Evolutionary conservation across 768 basidiomycete genomes (phyloP), one percentile per base, ranked within the genome.

Genomic region (Leccinum variicolor): DNA sequence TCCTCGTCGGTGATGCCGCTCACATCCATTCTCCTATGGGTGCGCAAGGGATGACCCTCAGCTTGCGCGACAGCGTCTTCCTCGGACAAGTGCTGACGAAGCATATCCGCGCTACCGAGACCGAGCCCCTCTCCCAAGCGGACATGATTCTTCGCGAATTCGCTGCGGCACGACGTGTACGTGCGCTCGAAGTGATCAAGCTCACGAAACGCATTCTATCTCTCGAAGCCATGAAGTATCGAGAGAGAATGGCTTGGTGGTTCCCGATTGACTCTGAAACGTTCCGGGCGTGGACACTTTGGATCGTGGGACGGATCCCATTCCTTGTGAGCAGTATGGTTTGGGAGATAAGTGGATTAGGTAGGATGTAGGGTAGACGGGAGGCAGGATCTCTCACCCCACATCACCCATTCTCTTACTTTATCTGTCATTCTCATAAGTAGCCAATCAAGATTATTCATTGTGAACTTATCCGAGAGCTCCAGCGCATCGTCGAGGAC

Each of bases 141-240:
- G 76, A 79, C 46, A 62, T 34, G 25, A 62, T 73, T 17, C 66
- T 83, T 10, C 60, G 53, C 45, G 68, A 68, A 6, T 79, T 76
- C 64, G 73, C 75, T 15, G 51, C 64, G 6, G 57, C 58, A 53
- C 75, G 80, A n/a, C 74, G 71, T 14, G 68, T 63, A n/a, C 73
- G 73, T 19, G 81, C 79, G 6, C 63, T 80, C 39, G 66, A 69
- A 23, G 75, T 78, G 26, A 80, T 83, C 46, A 57, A 60, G 15
- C 57, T 79, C 28, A 76, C 78, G 17, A 79, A 81, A 64, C 54
- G 62, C 6, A 59, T 77, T 57, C 52, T 70, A 15, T 54, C 59
- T 5, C 47, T 69, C n/a, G 34, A 56, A 15, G 68, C 69, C 13
- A 59, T 68, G 57, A 65, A 31, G 10, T 31, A 31, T 31, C 29